Conservation (phyloP, 2,329 filamentous ascomycete species). For the Capronia coronata region DNA sequence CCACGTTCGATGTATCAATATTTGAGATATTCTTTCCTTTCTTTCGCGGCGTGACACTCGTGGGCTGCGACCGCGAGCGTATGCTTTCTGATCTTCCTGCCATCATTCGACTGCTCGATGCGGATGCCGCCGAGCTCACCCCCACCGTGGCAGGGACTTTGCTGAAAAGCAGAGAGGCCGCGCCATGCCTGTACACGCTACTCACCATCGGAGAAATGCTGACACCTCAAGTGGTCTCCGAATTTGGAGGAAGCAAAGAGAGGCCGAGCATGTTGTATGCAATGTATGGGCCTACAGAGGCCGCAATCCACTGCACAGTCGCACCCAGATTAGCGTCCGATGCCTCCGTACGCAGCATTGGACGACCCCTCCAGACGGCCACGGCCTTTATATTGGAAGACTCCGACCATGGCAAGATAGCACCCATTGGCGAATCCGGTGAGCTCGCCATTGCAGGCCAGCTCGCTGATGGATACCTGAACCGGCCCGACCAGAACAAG, state of each 20-base stretch:
- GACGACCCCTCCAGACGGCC: conserved; percentile 71
- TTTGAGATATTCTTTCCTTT: conserved; percentile 93
- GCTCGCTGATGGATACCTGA: conserved; percentile 73
- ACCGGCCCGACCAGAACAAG: conserved; percentile 67
- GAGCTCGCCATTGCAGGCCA: conserved; percentile 83
- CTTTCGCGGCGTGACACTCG: conserved; percentile 64
- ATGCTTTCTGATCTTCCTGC: conserved; percentile 70
- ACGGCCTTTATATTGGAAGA: conserved; percentile 65
- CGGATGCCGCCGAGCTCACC: conserved; percentile 83
- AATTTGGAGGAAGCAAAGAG: conserved; percentile 61
- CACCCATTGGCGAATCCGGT: conserved; percentile 62
- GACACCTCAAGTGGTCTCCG: conserved; percentile 65
- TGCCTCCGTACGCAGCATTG: conserved; percentile 63
- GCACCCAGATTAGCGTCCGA: conserved; percentile 55
- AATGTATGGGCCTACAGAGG: conserved; percentile 93
- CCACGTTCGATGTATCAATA: conserved; percentile 89
- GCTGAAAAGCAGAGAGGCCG: conserved; percentile 59
- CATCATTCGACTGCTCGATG: conserved; percentile 56
- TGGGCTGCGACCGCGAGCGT: conserved; percentile 60
- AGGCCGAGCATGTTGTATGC: conserved; percentile 67
- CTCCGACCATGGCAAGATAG: conserved; percentile 42
- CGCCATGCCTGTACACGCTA: conserved; percentile 62
- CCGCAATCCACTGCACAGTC: conserved; percentile 81
- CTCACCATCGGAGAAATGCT: conserved; percentile 93
- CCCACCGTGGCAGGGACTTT: conserved; percentile 79